Conservation (phyloP, 768 basidiomycete genomes). For the Neoboletus subvelutipes region DNA sequence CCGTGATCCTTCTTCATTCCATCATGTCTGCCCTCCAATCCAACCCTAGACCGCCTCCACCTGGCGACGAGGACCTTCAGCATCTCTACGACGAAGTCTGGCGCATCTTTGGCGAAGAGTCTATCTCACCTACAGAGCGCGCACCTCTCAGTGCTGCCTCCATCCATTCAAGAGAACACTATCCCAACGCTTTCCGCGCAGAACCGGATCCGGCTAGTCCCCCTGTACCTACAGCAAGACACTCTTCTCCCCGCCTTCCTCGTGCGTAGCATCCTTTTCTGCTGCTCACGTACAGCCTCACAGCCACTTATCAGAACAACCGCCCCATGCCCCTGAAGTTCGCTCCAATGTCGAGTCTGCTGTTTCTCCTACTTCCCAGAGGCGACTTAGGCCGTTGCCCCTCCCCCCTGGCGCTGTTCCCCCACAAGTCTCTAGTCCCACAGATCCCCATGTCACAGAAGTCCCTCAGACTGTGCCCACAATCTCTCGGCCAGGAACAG, state of each 20-base stretch:
- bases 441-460: slow-evolving; percentile 19
- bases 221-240: slow-evolving; percentile 12
- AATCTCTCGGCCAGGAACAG: slow-evolving; percentile 27
- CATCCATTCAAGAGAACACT: slow-evolving; percentile 20
- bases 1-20: slow-evolving; percentile 11
- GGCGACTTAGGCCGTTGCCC: slow-evolving; percentile 29
- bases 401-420: slow-evolving; percentile 24
- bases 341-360: slow-evolving; percentile 24
- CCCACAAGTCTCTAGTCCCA: slow-evolving; percentile 12
- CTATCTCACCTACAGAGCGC: slow-evolving; percentile 32
- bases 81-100: slow-evolving; percentile 75
- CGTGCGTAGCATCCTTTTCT: slow-evolving; percentile 17
- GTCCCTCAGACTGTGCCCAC: slow-evolving; percentile 7
- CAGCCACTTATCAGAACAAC: slow-evolving; percentile 10
- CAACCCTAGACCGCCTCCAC: slow-evolving; percentile 38
- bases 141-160: slow-evolving; percentile 19
- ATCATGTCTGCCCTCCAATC: slow-evolving; percentile 39
- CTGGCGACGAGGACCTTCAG: slow-evolving; percentile 71
- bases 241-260: slow-evolving; percentile 20
- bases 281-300: background rate
- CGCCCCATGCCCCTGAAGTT: slow-evolving; percentile 17
- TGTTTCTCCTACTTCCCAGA: slow-evolving; percentile 31
- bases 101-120: slow-evolving; percentile 59
- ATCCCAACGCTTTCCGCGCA: slow-evolving; percentile 19
- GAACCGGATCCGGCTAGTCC: slow-evolving; percentile 17